Base-by-base conservation (phyloP, 495 filamentous ascomycete species). In the Extremus antarcticus region DNA sequence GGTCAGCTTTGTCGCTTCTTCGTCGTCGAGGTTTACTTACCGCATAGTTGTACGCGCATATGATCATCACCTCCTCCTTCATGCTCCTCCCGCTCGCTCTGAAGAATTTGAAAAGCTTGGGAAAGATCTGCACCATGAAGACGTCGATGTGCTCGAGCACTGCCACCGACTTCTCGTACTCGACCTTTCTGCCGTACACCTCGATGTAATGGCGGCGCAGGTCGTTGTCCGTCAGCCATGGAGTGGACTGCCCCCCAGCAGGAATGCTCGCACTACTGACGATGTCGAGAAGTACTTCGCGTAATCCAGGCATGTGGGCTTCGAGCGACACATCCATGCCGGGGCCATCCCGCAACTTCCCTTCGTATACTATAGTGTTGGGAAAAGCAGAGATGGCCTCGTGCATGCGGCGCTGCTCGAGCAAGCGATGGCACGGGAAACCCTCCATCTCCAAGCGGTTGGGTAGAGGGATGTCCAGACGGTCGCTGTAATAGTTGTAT, bases 401-500 rank as follows among this genome's bases (percentile, higher is more conserved):
- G 22, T 50, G 29, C 54, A 56, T 56, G 13, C 54, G 54, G 21
- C 47, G 45, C 35, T 56, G 54, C 47, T 56, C 54, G 7, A 50
- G 46, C 13, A 56, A 25, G 20, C 23, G 20, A 21, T 20, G 25
- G 38, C 35, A 39, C 1, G 54, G 54, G 23, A 50, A 56, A 2
- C 54, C 54, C 17, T 50, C 46, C 2, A 21, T 8, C 25, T 38
- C 47, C 7, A 56, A 25, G 17, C 54, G 54, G 35, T 29, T 50
- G 1, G 47, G 54, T 20, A 56, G 32, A 9, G 54, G 19, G 22
- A 56, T 50, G 35, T 50, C 47, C 25, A 50, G 46, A 2, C 54
- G 45, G 19, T 50, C 46, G 35, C 25, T 50, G 47, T 41, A 56
- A 21, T 25, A 25, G 38, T 56, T 56, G 54, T 38, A 56, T 15